phyloP scores from a whole-genome alignment of 2,329 filamentous ascomycete species.

The Lecanicillium sp. region DNA sequence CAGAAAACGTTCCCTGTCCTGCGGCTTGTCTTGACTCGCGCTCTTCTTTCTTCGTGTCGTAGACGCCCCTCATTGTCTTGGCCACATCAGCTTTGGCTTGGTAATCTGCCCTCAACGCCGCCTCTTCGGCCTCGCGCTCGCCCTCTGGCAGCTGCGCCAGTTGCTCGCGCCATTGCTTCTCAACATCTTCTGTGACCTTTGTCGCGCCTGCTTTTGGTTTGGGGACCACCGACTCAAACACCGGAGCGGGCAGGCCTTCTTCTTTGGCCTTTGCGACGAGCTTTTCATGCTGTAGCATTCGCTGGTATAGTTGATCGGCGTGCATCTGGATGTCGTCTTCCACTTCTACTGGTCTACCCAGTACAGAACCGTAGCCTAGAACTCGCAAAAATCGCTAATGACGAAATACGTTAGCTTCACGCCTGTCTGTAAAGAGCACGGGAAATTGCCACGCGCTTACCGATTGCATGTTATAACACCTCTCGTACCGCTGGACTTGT shows the following conservation, averaged over 20 bases:
- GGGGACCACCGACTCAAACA: conserved; percentile 49
- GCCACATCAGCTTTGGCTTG: conserved; percentile 53
- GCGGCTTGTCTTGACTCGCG: conserved; percentile 35
- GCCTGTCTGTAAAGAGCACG: not conserved
- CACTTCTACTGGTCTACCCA: conserved; percentile 54
- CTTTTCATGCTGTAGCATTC: conserved; percentile 75
- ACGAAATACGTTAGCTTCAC: not conserved
- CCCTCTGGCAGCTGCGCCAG: conserved; percentile 49
- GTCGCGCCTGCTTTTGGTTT: conserved; percentile 16
- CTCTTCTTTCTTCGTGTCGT: conserved; percentile 48
- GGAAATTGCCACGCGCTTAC: conserved; percentile 33
- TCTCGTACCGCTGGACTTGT: conserved; percentile 69
- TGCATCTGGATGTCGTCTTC: conserved; percentile 94
- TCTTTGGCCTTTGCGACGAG: conserved; percentile 62
- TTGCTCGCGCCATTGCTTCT: conserved; percentile 42
- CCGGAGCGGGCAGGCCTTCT: conserved; percentile 48
- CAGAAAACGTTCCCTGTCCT: conserved; percentile 22
- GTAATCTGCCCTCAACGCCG: conserved; percentile 54
- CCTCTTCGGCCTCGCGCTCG: conserved; percentile 55
- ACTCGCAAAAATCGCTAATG: conserved; percentile 76
- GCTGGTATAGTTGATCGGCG: conserved; percentile 81
- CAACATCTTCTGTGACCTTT: conserved; percentile 34
- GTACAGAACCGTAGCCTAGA: conserved; percentile 70
- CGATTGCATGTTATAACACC: conserved; percentile 83
- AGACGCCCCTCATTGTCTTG: conserved; percentile 42